Evolutionary conservation across 805 yeast species (phyloP).

Genomic region (Saturnispora sanitii): DNA sequence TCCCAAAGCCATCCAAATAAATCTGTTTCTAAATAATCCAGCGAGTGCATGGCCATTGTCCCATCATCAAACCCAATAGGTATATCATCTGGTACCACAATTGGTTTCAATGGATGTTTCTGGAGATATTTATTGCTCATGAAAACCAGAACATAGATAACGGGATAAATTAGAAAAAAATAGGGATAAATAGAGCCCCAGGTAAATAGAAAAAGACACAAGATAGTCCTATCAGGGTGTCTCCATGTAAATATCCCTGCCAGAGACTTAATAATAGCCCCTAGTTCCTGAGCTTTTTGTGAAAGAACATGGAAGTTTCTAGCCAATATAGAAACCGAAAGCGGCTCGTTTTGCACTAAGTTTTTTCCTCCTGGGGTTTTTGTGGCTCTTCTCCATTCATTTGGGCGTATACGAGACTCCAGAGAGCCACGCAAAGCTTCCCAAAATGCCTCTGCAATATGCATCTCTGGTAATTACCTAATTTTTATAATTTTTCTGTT

Average conservation of each 20-base stretch:
- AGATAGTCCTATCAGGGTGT: slow-evolving; percentile 58
- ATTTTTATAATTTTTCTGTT: neutral
- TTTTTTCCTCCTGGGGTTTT: no score
- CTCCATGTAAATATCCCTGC: slow-evolving; percentile 46
- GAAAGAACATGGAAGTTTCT: slow-evolving; percentile 51
- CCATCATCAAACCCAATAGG: slow-evolving; percentile 1
- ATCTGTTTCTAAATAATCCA: slow-evolving; percentile 8
- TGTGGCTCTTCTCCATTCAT: neutral
- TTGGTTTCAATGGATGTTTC: slow-evolving; percentile 50
- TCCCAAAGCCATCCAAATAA: slow-evolving; percentile 14
- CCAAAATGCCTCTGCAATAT: slow-evolving; percentile 1
- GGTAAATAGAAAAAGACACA: slow-evolving; percentile 50
- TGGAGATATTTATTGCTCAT: slow-evolving; percentile 62
- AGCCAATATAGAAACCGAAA: slow-evolving; percentile 48
- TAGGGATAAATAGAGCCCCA: slow-evolving; percentile 64
- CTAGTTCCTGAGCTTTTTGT: slow-evolving; percentile 44
- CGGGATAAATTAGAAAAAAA: slow-evolving; percentile 53
- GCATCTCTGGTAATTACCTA: neutral
- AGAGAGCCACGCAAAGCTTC: neutral
- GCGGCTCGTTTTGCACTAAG: slow-evolving; percentile 9
- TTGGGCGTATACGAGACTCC: neutral
- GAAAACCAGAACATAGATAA: slow-evolving; percentile 44
- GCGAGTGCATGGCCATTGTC: slow-evolving; percentile 7
- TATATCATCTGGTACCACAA: slow-evolving; percentile 30
- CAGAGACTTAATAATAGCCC: neutral